Base-by-base conservation (phyloP, 345 rosid species). In the Iberis pinnata region DNA sequence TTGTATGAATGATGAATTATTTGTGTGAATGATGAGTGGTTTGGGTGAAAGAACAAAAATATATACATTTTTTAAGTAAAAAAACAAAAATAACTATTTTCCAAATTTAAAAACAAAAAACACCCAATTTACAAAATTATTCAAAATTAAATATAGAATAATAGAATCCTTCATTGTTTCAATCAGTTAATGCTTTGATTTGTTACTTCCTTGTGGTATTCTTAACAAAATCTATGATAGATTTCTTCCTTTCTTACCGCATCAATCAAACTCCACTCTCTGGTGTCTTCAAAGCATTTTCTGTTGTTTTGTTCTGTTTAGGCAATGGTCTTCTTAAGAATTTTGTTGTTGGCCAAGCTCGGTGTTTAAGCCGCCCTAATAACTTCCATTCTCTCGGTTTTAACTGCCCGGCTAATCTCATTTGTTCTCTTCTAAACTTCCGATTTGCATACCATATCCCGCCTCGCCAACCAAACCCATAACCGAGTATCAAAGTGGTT, bases 381-480 rank as follows among this genome's bases (percentile, higher is more conserved):
- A 86, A 64, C 61, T 77, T 82, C 95, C 87, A 90, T 43, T 74
- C 74, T 64, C 68, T 74, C 0, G 96, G 87, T 49, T 76, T 87
- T 26, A 80, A 27, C 69, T 80, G 98, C 47, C 89, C 95, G 16
- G 73, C 46, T 57, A 76, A 49, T 70, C 84, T 87, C 95, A 84
- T 65, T 70, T 90, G 98, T 65, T 87, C 93, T 65, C 68, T 79
- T 71, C 73, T 76, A 50, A 76, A 74, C 74, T 84, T 82, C 75
- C 95, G 79, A 60, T 77, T 83, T 18, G 95, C 83, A 53, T 82
- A 81, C 98, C 98, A 84, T 67, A 69, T 59, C 64, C 98, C 98
- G 42, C 98, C 95, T 62, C 93, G 72, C 98, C 98, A 90, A 45
- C 98, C 98, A 41, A 82, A 73, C 40, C 81, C 95, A 67, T 90